Percentiles rank a stretch among this genome's conserved stretches.
Conservation (phyloP, 2,329 filamentous ascomycete species). For the Thermoascus crustaceus region DNA sequence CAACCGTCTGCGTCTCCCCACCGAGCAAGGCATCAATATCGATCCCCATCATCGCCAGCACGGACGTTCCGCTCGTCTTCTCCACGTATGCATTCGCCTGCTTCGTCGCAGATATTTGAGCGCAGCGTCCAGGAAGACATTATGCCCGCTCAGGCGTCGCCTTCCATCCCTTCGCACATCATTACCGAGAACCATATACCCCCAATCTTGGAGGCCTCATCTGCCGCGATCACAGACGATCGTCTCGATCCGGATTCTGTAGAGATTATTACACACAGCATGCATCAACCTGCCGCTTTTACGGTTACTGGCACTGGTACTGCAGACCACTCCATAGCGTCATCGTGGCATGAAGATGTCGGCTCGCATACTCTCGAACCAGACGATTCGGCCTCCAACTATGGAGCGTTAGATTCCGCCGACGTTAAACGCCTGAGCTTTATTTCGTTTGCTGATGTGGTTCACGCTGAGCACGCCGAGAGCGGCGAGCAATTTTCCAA, state of each 20-base stretch:
- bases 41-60: constrained; percentile 55
- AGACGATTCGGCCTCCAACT: constrained; percentile 64
- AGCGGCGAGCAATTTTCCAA: constrained; percentile 41
- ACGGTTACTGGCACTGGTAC: constrained; percentile 48
- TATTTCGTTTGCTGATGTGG: constrained; percentile 93
- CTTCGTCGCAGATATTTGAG: constrained; percentile 75
- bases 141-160: constrained; percentile 59
- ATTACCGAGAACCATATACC: constrained; percentile 92
- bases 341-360: constrained; percentile 44
- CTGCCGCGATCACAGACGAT: constrained; percentile 81
- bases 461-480: constrained; percentile 58
- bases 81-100: constrained; percentile 68
- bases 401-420: constrained; percentile 65
- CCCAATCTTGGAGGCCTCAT: constrained; percentile 81
- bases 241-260: constrained; percentile 80
- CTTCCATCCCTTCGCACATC: constrained; percentile 88
- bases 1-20: constrained; percentile 36
- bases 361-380: constrained; percentile 46
- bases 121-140: constrained; percentile 81
- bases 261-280: constrained; percentile 81
- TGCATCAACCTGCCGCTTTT: constrained; percentile 69
- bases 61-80: constrained; percentile 60
- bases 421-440: constrained; percentile 83
- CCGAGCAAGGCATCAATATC: constrained; percentile 21
- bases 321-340: constrained; percentile 26